Evolutionary conservation across 2,329 filamentous ascomycete species (phyloP).

Genomic region (Aphanocladium album): DNA sequence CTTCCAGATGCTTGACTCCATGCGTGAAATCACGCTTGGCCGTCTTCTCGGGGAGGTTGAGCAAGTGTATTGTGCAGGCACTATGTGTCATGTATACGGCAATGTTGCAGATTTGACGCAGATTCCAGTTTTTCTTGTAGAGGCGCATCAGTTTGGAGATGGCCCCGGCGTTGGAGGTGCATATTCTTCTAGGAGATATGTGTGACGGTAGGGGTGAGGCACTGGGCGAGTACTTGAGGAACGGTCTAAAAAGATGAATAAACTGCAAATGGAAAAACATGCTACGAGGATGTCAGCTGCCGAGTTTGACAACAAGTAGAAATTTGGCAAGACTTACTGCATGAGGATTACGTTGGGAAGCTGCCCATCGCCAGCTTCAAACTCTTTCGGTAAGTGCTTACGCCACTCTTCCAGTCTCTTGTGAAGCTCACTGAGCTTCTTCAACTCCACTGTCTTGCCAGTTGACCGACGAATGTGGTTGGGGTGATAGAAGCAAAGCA

Average conservation of each 20-base stretch:
- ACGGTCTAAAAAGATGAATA: conserved; percentile 92
- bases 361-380: conserved; percentile 85
- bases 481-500: conserved; percentile 89
- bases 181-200: conserved; percentile 85
- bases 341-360: conserved; percentile 73
- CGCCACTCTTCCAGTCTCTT: conserved; percentile 87
- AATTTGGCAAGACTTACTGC: conserved; percentile 62
- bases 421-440: conserved; percentile 88
- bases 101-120: conserved; percentile 93
- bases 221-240: conserved; percentile 80
- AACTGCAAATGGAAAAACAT: conserved; percentile 98
- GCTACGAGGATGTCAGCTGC: conserved; percentile 41
- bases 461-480: conserved; percentile 56
- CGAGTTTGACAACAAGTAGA: conserved; percentile 14
- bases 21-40: conserved; percentile 86
- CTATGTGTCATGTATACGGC: conserved; percentile 94
- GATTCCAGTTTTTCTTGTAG: conserved; percentile 86
- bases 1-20: conserved; percentile 85
- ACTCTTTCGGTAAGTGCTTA: conserved; percentile 73
- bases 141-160: conserved; percentile 93
- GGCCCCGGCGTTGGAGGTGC: conserved; percentile 79
- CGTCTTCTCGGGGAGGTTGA: conserved; percentile 90
- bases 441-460: conserved; percentile 78
- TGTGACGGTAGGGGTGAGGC: conserved; percentile 80
- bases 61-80: conserved; percentile 87